These are phyloP conservation scores for Phytopythium montanum DNA, from an alignment of 352 stramenopile genomes.

Conservation along the genomic window DNA sequence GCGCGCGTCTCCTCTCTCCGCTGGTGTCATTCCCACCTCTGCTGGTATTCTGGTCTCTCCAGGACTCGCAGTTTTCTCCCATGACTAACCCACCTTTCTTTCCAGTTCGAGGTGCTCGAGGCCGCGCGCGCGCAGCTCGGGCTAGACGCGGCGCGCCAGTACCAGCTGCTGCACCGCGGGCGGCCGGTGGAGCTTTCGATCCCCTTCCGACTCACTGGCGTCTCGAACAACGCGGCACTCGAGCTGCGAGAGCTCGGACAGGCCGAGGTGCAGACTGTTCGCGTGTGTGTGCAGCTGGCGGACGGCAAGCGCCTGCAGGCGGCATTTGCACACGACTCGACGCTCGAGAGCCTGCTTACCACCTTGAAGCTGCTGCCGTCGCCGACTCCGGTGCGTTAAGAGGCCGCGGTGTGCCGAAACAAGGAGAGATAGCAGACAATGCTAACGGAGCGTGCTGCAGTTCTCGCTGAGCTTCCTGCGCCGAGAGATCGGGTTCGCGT, in stretches of 20 bases:
- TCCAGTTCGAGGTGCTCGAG: slow-evolving; percentile 75
- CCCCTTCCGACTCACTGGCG: slow-evolving; percentile 80
- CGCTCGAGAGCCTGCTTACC: slow-evolving; percentile 53
- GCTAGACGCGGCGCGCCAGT: slow-evolving; percentile 37
- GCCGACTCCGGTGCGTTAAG: neutral
- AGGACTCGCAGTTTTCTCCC: neutral
- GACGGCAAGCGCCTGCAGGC: slow-evolving; percentile 78
- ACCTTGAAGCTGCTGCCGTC: slow-evolving; percentile 49
- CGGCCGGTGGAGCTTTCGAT: slow-evolving; percentile 71
- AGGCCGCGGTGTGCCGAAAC: neutral
- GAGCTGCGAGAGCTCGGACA: slow-evolving; percentile 43
- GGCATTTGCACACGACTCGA: slow-evolving; percentile 48
- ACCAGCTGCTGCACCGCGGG: slow-evolving; percentile 64
- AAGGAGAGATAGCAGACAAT: neutral
- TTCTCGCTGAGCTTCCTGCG: slow-evolving; percentile 83
- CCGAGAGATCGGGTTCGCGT: slow-evolving; percentile 46
- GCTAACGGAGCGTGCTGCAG: slow-evolving; percentile 16
- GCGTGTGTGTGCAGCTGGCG: slow-evolving; percentile 73
- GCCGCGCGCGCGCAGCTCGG: slow-evolving; percentile 50
- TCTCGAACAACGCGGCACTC: slow-evolving; percentile 80
- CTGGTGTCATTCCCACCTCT: neutral
- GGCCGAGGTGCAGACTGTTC: slow-evolving; percentile 48
- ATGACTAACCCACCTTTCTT: slow-evolving; percentile 1
- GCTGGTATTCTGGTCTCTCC: neutral
- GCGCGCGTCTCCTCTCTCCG: slow-evolving; percentile 1